phyloP scores from a whole-genome alignment of 1,139 yeast genomes.

The Saccharomyces hybrid region DNA sequence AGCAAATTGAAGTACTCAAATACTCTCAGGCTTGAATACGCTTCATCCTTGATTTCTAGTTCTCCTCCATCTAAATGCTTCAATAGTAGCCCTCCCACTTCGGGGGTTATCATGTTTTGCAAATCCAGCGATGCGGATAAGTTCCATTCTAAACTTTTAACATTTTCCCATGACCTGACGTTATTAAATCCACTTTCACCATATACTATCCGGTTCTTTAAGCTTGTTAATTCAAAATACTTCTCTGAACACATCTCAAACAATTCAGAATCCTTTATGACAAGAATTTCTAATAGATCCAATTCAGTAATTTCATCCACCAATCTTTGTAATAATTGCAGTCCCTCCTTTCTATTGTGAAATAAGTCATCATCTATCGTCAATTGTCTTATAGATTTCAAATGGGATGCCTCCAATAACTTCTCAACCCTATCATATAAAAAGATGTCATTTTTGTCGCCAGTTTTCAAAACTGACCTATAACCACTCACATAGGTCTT shows the following conservation, averaged over 20 bases:
- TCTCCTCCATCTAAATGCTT: slow-evolving; percentile 8
- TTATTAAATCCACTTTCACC: neutral
- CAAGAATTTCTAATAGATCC: slow-evolving; percentile 14
- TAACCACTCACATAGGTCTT: slow-evolving; percentile 31
- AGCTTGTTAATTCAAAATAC: slow-evolving; percentile 9
- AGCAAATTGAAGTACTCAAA: slow-evolving; percentile 26
- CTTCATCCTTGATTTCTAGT: slow-evolving; percentile 29
- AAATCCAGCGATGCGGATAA: slow-evolving; percentile 5
- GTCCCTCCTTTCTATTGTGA: slow-evolving; percentile 19
- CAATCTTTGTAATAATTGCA: slow-evolving; percentile 13
- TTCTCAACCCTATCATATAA: slow-evolving; percentile 28
- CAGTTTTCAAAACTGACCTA: slow-evolving; percentile 19
- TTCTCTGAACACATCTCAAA: slow-evolving; percentile 9
- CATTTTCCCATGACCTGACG: slow-evolving; percentile 4
- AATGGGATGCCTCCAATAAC: slow-evolving; percentile 17
- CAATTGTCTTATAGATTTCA: slow-evolving; percentile 12
- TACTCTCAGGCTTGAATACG: slow-evolving; percentile 33
- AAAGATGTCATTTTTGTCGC: slow-evolving; percentile 33
- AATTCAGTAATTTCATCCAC: slow-evolving; percentile 13
- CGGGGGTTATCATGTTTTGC: neutral
- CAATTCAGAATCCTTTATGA: slow-evolving; percentile 15
- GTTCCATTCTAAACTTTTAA: slow-evolving; percentile 13
- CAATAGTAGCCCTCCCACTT: neutral
- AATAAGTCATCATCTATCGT: slow-evolving; percentile 23
- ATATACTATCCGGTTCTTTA: slow-evolving; percentile 13